A percentile compares a stretch with the other conserved stretches of the same genome.
These are phyloP conservation scores for Pseudogymnoascus sp. DNA, from an alignment of 2,329 filamentous ascomycete genomes.

Conservation along the genomic window DNA sequence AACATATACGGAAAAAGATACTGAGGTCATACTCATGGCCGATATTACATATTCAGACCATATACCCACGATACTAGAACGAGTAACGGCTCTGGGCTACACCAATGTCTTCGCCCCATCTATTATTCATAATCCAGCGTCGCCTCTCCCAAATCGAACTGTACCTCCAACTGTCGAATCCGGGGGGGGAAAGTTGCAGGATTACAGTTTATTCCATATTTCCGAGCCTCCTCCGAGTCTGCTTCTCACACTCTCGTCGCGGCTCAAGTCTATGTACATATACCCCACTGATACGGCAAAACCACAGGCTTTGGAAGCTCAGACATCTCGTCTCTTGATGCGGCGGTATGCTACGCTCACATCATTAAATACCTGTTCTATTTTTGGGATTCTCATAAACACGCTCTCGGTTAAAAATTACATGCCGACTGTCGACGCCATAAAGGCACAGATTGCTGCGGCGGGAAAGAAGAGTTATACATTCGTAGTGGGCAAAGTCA, in stretches of 20 bases:
- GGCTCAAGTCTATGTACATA: slow-evolving; percentile 71
- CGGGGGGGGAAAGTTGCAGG: slow-evolving; percentile 33
- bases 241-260: slow-evolving; percentile 77
- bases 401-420: slow-evolving; percentile 91
- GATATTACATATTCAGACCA: slow-evolving; percentile 83
- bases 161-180: slow-evolving; percentile 44
- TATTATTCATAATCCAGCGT: slow-evolving; percentile 71
- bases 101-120: slow-evolving; percentile 59
- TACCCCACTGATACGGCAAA: slow-evolving; percentile 49
- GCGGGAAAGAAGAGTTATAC: slow-evolving; percentile 94
- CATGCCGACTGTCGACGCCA: slow-evolving; percentile 66
- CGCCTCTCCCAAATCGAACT: slow-evolving; percentile 75
- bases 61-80: slow-evolving; percentile 49
- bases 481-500: slow-evolving; percentile 93
- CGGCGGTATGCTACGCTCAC: slow-evolving; percentile 85
- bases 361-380: slow-evolving; percentile 68
- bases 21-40: slow-evolving; percentile 73
- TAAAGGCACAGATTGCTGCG: slow-evolving; percentile 64
- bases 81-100: slow-evolving; percentile 61
- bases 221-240: slow-evolving; percentile 77
- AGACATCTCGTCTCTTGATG: slow-evolving; percentile 54
- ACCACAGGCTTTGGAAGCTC: slow-evolving; percentile 29
- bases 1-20: slow-evolving; percentile 57
- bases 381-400: slow-evolving; percentile 93
- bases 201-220: slow-evolving; percentile 71